Percentiles rank a stretch among this genome's conserved stretches.
Conservation (phyloP, 169 alveolate genomes). For the Plasmodium ovale region DNA sequence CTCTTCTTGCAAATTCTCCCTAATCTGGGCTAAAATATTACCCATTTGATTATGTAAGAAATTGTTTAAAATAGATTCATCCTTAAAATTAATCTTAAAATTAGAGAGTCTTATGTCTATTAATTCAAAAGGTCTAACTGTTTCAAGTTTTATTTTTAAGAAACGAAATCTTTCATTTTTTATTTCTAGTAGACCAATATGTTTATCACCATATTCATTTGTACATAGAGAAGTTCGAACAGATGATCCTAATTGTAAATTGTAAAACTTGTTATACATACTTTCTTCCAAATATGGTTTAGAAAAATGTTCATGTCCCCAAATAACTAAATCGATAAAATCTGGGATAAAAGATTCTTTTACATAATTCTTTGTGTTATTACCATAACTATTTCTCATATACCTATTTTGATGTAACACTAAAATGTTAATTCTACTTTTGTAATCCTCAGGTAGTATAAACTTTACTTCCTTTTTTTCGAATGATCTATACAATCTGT, state of each 20-base stretch:
- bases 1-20: not conserved
- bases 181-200: conserved; percentile 91
- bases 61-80: conserved; percentile 31
- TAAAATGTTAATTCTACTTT: conserved; percentile 92
- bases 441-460: conserved; percentile 87
- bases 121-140: conserved; percentile 90
- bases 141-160: conserved; percentile 90
- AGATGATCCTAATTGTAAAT: conserved; percentile 92
- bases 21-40: conserved; percentile 9
- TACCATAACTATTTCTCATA: conserved; percentile 90
- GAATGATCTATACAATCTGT: conserved; percentile 91
- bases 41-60: conserved; percentile 48
- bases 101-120: conserved; percentile 68
- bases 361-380: conserved; percentile 86
- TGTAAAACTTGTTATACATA: conserved; percentile 88
- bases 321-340: conserved; percentile 91
- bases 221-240: conserved; percentile 94
- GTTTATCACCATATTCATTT: conserved; percentile 93
- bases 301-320: conserved; percentile 98
- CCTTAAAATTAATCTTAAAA: conserved; percentile 25
- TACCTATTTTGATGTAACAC: conserved; percentile 96
- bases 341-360: conserved; percentile 92
- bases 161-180: conserved; percentile 86
- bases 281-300: conserved; percentile 87
- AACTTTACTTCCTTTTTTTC: conserved; percentile 91